Percentiles rank a stretch among this genome's conserved stretches.
Conservation (phyloP, 495 filamentous ascomycete genomes). For the Cercophora samala region DNA sequence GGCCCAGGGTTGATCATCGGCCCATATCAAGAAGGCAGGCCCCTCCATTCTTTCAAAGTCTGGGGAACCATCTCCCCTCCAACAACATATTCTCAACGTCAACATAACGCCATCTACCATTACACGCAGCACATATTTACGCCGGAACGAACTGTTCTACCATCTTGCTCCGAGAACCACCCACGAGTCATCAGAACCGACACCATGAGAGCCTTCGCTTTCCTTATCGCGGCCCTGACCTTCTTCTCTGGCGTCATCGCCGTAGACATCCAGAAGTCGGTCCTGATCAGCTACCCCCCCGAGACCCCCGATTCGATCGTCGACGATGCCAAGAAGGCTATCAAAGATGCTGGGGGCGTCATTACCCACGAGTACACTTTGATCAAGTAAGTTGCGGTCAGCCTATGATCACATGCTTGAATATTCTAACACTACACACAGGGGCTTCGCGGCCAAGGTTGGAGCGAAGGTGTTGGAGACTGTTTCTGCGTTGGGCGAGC, state of each 20-base stretch:
- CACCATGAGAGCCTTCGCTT: constrained; percentile 58
- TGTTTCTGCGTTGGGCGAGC: constrained; percentile 60
- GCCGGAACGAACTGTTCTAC: constrained; percentile 4
- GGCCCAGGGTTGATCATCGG: background rate
- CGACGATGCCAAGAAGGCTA: constrained; percentile 64
- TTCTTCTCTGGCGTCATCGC: constrained; percentile 52
- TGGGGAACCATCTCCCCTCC: constrained; percentile 17
- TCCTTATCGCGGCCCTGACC: constrained; percentile 55
- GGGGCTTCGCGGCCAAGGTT: constrained; percentile 74
- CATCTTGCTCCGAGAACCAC: background rate
- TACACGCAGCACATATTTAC: too few relatives aligned
- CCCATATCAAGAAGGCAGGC: constrained; percentile 13
- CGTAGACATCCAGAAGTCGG: constrained; percentile 60
- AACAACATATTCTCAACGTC: constrained; percentile 9
- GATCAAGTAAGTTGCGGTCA: constrained; percentile 47
- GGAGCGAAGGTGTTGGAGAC: constrained; percentile 64
- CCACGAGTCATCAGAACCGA: constrained; percentile 8
- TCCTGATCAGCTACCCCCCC: constrained; percentile 73
- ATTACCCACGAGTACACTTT: constrained; percentile 57
- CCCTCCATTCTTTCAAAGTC: constrained; percentile 12
- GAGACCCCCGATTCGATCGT: constrained; percentile 69
- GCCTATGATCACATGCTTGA: background rate
- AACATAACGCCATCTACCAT: background rate
- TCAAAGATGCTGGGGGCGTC: constrained; percentile 61
- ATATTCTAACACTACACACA: constrained; percentile 33